Percentiles rank a stretch among this genome's conserved stretches.
phyloP scores from a whole-genome alignment of 495 filamentous ascomycete genomes.

The Penicillium arizonense region DNA sequence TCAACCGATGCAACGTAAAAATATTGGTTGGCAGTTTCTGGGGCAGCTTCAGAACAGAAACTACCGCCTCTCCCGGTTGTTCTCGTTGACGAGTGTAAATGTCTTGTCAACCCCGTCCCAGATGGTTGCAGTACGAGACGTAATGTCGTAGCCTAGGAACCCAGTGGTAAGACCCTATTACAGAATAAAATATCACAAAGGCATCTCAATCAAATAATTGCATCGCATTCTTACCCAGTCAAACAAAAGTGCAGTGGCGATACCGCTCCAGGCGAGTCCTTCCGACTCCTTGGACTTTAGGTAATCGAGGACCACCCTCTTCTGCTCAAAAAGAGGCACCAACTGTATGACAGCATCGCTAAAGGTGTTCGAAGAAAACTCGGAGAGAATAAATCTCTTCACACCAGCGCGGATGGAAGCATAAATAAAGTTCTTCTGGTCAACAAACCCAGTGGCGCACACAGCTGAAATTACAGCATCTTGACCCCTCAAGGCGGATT shows the following conservation, averaged over 20 bases:
- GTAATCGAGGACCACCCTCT: constrained; percentile 46
- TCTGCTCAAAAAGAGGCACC: constrained; percentile 42
- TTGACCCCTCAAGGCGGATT: constrained; percentile 25
- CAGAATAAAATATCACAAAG: constrained; percentile 1
- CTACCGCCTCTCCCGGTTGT: constrained; percentile 37
- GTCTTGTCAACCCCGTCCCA: constrained; percentile 39
- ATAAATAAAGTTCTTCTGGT: constrained; percentile 47
- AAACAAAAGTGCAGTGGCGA: constrained; percentile 42
- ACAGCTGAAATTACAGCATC: constrained; percentile 41
- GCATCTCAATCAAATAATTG: background rate
- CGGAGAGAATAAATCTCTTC: constrained; percentile 52
- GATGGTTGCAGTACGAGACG: constrained; percentile 41
- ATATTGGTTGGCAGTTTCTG: constrained; percentile 43
- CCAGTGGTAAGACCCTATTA: constrained; percentile 31
- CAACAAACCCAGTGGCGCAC: constrained; percentile 15
- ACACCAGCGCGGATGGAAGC: constrained; percentile 51
- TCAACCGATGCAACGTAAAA: constrained; percentile 46
- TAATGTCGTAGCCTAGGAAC: constrained; percentile 46
- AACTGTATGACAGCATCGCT: constrained; percentile 33
- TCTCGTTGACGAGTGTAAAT: constrained; percentile 40
- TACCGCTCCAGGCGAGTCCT: too few relatives aligned
- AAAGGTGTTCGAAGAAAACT: constrained; percentile 26
- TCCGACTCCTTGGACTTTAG: constrained; percentile 37
- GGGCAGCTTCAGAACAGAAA: constrained; percentile 36
- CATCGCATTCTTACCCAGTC: constrained; percentile 40